A percentile compares a stretch with the other conserved stretches of the same genome.
These are phyloP conservation scores for Cicer cuneatum DNA, from an alignment of 306 rosid genomes.

Conservation along the genomic window DNA sequence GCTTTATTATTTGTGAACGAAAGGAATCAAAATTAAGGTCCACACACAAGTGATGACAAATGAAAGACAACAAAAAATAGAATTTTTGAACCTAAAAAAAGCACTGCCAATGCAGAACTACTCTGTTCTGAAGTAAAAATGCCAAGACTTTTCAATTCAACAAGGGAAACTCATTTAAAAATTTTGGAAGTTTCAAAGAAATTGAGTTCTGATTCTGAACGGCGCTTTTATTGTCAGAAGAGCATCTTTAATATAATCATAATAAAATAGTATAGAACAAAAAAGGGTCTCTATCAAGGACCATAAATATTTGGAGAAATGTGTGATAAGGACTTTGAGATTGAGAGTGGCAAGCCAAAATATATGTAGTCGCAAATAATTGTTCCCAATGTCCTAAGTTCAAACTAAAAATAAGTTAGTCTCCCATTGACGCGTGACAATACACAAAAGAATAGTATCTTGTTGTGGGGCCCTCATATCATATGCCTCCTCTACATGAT, in stretches of 20 bases:
- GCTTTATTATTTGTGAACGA: not conserved
- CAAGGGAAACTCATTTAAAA: not conserved
- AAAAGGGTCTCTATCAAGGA: slow-evolving; percentile 41
- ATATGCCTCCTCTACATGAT: no score
- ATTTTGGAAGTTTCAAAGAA: slow-evolving; percentile 32
- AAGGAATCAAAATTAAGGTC: slow-evolving; percentile 39
- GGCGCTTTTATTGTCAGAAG: slow-evolving; percentile 40
- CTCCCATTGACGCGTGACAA: not conserved
- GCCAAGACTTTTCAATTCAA: slow-evolving; percentile 35
- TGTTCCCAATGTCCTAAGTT: slow-evolving; percentile 29
- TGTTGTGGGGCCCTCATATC: no score
- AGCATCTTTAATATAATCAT: not conserved
- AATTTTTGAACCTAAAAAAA: slow-evolving; percentile 1
- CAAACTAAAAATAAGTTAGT: slow-evolving; percentile 17
- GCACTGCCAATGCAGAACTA: not conserved
- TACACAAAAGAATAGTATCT: not conserved
- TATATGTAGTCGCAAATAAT: not conserved
- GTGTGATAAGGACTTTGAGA: slow-evolving; percentile 30
- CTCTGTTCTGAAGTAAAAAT: slow-evolving; percentile 10
- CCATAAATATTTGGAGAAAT: slow-evolving; percentile 22
- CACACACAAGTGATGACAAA: slow-evolving; percentile 17
- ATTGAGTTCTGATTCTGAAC: not conserved
- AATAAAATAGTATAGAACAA: slow-evolving; percentile 1
- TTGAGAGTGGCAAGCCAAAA: not conserved
- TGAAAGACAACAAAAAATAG: slow-evolving; percentile 12